Conservation (phyloP, 768 basidiomycete species). For the Hebeloma cylindrosporum region DNA sequence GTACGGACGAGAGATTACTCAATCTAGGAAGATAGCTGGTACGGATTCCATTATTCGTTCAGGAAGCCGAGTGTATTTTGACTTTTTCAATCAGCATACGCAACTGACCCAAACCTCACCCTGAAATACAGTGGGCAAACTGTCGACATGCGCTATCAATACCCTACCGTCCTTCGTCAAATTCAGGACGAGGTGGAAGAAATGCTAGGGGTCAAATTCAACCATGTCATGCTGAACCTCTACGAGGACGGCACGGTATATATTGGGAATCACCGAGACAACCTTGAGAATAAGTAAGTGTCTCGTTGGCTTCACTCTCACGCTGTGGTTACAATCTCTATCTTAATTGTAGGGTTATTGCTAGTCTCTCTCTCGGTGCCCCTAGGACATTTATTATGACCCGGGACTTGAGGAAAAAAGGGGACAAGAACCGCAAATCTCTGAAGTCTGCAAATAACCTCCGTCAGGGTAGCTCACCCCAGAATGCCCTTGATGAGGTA, state of each 20-base stretch:
- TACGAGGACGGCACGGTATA: conserved; percentile 32
- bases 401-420: conserved; percentile 13
- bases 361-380: conserved; percentile 31
- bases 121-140: conserved; percentile 33
- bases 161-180: conserved; percentile 27
- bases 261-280: conserved; percentile 33
- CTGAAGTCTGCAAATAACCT: too few relatives aligned
- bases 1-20: conserved; percentile 26
- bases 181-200: conserved; percentile 31
- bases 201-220: conserved; percentile 28
- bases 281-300: conserved; percentile 26
- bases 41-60: not conserved
- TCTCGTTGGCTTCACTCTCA: not conserved
- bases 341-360: conserved; percentile 26
- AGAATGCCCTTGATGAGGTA: not conserved
- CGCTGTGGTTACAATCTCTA: not conserved
- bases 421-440: conserved; percentile 2
- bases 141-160: conserved; percentile 29
- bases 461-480: not conserved
- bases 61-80: not conserved
- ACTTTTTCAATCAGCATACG: conserved; percentile 21
- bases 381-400: conserved; percentile 32
- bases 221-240: conserved; percentile 32
- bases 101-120: conserved; percentile 25
- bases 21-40: conserved; percentile 35